Conservation (phyloP, 1,284 basidiomycete species). For the Ceratobasidium sp. region DNA sequence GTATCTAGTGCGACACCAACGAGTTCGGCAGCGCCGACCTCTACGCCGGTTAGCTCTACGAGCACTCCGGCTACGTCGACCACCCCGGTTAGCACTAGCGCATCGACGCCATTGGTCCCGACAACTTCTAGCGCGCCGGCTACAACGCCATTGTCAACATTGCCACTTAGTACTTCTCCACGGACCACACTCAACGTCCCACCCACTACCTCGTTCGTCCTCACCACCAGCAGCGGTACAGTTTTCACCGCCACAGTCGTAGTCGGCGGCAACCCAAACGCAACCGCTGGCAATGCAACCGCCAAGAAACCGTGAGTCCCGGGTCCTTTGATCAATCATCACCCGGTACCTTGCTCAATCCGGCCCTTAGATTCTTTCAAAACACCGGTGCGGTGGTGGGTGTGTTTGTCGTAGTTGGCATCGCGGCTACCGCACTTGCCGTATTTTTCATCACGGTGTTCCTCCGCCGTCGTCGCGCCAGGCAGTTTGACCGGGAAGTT, state of each 20-base stretch:
- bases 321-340: neutral
- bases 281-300: neutral
- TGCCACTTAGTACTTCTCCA: neutral
- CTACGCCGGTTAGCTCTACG: neutral
- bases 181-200: constrained; percentile 21
- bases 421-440: constrained; percentile 45
- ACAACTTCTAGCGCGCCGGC: neutral
- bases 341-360: neutral
- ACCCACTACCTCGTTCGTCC: neutral
- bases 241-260: constrained; percentile 25
- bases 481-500: constrained; percentile 47
- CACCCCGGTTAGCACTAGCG: neutral
- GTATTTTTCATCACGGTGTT: constrained; percentile 46
- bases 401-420: constrained; percentile 48
- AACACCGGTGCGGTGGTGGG: constrained; percentile 50
- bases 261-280: neutral
- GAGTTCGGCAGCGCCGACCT: constrained; percentile 4
- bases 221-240: constrained; percentile 12
- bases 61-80: constrained; percentile 7
- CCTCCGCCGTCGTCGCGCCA: constrained; percentile 43
- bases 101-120: neutral
- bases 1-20: constrained; percentile 10
- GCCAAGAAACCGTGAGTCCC: constrained; percentile 41
- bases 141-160: neutral
- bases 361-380: constrained; percentile 47